Evolutionary conservation across 192 early-diverging fungal species (phyloP).

Genomic region (Funneliformis geosporum): DNA sequence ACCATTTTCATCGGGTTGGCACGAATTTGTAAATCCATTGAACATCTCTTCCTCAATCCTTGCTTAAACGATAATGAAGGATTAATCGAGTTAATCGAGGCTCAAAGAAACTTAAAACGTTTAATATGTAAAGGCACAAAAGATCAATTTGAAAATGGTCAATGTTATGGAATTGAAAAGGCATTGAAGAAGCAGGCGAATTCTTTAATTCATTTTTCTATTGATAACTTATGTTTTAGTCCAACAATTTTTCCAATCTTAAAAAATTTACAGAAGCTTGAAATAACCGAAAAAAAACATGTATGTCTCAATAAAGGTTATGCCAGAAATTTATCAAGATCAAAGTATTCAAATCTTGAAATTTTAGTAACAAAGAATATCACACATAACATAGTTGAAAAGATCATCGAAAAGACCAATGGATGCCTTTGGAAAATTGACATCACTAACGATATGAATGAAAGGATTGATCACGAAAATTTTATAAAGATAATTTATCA

Average conservation of each 20-base stretch:
- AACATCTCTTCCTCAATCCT: background rate
- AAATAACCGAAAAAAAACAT: background rate
- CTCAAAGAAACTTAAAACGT: background rate
- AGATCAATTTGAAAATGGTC: background rate
- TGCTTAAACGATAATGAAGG: background rate
- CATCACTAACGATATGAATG: background rate
- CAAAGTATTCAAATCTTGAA: background rate
- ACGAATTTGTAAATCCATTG: background rate
- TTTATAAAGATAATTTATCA: background rate
- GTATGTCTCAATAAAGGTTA: no score
- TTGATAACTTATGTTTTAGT: background rate
- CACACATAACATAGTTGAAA: background rate
- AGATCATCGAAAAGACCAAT: background rate
- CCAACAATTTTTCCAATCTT: background rate
- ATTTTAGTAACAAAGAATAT: background rate
- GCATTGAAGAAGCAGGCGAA: background rate
- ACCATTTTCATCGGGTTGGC: background rate
- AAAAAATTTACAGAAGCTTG: background rate
- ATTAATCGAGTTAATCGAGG: background rate
- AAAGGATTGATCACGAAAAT: background rate
- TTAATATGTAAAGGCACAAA: background rate
- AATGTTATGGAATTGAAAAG: background rate
- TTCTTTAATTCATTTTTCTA: background rate
- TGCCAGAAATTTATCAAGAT: background rate
- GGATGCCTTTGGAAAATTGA: background rate